Conservation (phyloP, 306 rosid species). For the Cucumis melo region DNA sequence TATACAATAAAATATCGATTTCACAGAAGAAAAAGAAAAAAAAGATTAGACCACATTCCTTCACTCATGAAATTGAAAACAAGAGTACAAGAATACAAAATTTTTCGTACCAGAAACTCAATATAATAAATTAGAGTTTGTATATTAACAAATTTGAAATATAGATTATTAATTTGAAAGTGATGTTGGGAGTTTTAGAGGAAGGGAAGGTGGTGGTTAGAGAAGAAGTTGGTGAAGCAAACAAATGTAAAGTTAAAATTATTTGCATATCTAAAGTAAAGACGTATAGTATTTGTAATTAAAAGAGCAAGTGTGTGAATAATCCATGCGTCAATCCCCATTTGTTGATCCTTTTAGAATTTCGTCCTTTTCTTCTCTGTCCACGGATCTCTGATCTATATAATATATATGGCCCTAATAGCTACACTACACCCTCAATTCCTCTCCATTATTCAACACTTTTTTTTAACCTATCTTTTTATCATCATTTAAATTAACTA, state of each 20-base stretch:
- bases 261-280: slow-evolving; percentile 12
- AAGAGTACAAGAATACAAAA: neutral
- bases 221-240: slow-evolving; percentile 48
- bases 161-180: neutral
- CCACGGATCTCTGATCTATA: neutral
- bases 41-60: neutral
- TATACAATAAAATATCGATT: no score
- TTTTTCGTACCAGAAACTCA: neutral
- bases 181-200: slow-evolving; percentile 24
- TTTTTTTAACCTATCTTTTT: no score
- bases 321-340: slow-evolving; percentile 23
- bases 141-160: neutral
- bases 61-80: neutral
- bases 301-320: neutral
- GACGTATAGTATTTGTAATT: neutral
- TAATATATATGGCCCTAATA: neutral
- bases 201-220: slow-evolving; percentile 23
- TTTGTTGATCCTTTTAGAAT: slow-evolving; percentile 9
- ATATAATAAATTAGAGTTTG: no score
- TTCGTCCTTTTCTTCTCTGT: slow-evolving; percentile 29
- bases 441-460: neutral
- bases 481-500: no score
- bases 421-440: neutral
- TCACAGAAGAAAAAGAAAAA: no score
- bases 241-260: slow-evolving; percentile 22